A percentile compares a stretch with the other conserved stretches of the same genome.
Evolutionary conservation across 2,329 filamentous ascomycete genomes (phyloP).

Genomic region (Alternaria brassicae): DNA sequence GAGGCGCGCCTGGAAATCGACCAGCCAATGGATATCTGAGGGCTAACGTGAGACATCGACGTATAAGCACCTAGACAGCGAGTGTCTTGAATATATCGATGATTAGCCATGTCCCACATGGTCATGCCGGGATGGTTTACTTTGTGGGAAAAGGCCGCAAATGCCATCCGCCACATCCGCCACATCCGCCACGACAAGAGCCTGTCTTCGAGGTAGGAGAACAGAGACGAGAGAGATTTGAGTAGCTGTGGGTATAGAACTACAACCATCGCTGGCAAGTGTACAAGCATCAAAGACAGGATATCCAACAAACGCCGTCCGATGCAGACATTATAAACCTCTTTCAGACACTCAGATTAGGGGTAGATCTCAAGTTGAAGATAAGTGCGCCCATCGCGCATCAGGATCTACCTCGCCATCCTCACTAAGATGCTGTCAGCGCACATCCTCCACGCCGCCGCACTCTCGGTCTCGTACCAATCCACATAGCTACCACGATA

Average conservation of each 20-base stretch:
- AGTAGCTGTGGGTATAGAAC: slow-evolving; percentile 2
- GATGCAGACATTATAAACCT: slow-evolving; percentile 2
- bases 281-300: not conserved
- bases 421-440: slow-evolving; percentile 36
- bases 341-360: not conserved
- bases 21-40: not conserved
- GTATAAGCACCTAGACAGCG: too few relatives aligned
- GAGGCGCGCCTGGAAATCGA: not conserved
- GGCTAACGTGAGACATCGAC: not conserved
- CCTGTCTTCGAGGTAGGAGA: not conserved
- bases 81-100: not conserved
- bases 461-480: not conserved
- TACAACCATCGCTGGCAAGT: not conserved
- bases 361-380: slow-evolving; percentile 10
- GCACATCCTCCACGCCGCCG: not conserved
- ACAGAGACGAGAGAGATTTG: not conserved
- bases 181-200: not conserved
- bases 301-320: slow-evolving; percentile 2
- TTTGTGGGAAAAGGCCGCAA: not conserved
- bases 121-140: not conserved
- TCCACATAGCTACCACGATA: slow-evolving; percentile 24
- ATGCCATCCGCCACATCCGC: not conserved
- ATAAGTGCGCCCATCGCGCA: slow-evolving; percentile 42
- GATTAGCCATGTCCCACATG: not conserved
- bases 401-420: slow-evolving; percentile 35